Base-by-base conservation (phyloP, 139 green algal genomes). In the Micractinium conductrix region DNA sequence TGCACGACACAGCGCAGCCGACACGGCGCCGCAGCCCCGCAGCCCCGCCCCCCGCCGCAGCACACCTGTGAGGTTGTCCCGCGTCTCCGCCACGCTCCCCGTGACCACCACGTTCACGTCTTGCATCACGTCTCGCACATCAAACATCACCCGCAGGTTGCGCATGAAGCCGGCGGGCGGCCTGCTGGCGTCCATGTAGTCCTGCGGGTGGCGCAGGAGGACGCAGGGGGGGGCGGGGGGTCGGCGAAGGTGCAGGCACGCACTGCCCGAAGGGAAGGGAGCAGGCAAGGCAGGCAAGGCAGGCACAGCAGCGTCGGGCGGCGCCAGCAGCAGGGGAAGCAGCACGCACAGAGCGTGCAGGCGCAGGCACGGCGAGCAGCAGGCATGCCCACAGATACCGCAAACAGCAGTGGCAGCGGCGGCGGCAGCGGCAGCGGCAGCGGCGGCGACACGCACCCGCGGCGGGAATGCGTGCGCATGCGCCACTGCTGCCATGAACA, bases 401-500 rank as follows among this genome's bases (percentile, higher is more conserved):
- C n/a, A n/a, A n/a, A 80, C 55, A 38, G 38, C 58, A 60, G 63
- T 16, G n/a, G n/a, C n/a, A n/a, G n/a, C n/a, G n/a, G n/a, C n/a
- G n/a, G n/a, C n/a, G n/a, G n/a, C n/a, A n/a, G n/a, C n/a, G n/a
- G n/a, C n/a, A n/a, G n/a, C n/a, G n/a, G n/a, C n/a, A n/a, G n/a
- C n/a, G n/a, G n/a, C n/a, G n/a, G n/a, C n/a, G 19, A 16, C 53
- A 4, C 84, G 30, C 43, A 88, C 85, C 26, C 89, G 82, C 0
- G 97, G 92, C 1, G 96, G 95, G 93, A 99, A 99, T 80, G 93
- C 93, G 83, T 97, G 96, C 0, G 96, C 92, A 85, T 98, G 95
- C 60, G 93, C 93, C 45, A 99, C 84, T 0, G 97, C 95, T 2
- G 96, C 96, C 28, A 97, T 79, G 83, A 99, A 98, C 96, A 99